Conservation (phyloP, 2,329 filamentous ascomycete genomes). For the Thermothelomyces thermophilus region DNA sequence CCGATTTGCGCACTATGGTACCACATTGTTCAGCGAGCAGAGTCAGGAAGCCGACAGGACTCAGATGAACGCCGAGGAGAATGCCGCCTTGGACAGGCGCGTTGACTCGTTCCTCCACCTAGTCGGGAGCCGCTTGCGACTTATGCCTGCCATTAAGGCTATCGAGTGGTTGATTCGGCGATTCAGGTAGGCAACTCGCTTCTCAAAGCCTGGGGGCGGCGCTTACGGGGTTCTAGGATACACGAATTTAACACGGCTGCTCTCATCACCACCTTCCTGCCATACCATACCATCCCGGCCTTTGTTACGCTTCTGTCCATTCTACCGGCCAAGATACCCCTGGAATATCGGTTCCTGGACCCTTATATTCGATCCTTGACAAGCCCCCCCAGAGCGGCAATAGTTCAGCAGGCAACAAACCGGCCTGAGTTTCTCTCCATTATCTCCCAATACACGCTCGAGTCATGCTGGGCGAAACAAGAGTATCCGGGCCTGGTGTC, state of each 20-base stretch:
- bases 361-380: slow-evolving; percentile 78
- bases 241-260: slow-evolving; percentile 83
- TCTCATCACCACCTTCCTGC: slow-evolving; percentile 79
- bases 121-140: slow-evolving; percentile 65
- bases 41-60: slow-evolving; percentile 83
- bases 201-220: slow-evolving; percentile 1
- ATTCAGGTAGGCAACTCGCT: slow-evolving; percentile 57
- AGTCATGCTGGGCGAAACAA: slow-evolving; percentile 62
- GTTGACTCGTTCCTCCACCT: slow-evolving; percentile 79
- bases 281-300: slow-evolving; percentile 79
- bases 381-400: slow-evolving; percentile 68
- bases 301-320: slow-evolving; percentile 86
- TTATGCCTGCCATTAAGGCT: slow-evolving; percentile 84
- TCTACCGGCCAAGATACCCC: slow-evolving; percentile 66
- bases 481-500: slow-evolving; percentile 72
- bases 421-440: slow-evolving; percentile 68
- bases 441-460: slow-evolving; percentile 72
- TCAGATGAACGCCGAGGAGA: slow-evolving; percentile 75
- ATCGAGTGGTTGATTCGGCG: slow-evolving; percentile 85
- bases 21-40: slow-evolving; percentile 85
- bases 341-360: slow-evolving; percentile 73
- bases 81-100: slow-evolving; percentile 68
- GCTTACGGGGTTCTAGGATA: slow-evolving; percentile 47
- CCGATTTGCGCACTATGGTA: slow-evolving; percentile 67
- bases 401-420: slow-evolving; percentile 77